These are phyloP conservation scores for Alnus glutinosa DNA, from an alignment of 306 rosid genomes.

Conservation along the genomic window DNA sequence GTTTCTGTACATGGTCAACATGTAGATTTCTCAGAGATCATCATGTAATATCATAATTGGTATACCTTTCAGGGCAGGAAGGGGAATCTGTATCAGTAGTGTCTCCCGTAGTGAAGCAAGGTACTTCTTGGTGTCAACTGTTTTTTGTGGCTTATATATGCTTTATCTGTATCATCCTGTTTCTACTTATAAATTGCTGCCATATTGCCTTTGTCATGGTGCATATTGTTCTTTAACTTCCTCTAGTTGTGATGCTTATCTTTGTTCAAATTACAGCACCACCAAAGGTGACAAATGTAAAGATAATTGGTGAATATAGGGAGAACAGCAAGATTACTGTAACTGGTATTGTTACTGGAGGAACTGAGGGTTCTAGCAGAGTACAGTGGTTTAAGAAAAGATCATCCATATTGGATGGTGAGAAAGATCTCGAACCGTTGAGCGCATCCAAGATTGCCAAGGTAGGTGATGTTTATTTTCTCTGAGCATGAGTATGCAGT, in stretches of 20 bases:
- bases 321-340: conserved; percentile 88
- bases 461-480: conserved; percentile 32
- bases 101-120: conserved; percentile 77
- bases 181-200: conserved; percentile 6
- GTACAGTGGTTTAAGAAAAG: conserved; percentile 96
- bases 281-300: conserved; percentile 71
- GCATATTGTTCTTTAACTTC: conserved; percentile 19
- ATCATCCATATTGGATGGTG: conserved; percentile 58
- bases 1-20: conserved; percentile 15
- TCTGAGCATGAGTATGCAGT: neutral
- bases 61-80: conserved; percentile 73
- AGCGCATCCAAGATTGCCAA: conserved; percentile 89
- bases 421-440: conserved; percentile 72
- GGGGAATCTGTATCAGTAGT: conserved; percentile 68
- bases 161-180: neutral
- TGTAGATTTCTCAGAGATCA: conserved; percentile 16
- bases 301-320: conserved; percentile 76
- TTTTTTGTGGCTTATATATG: conserved; percentile 21
- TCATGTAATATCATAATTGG: conserved; percentile 25
- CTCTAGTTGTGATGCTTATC: conserved; percentile 17
- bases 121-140: conserved; percentile 45
- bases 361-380: conserved; percentile 90
- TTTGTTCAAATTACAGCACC: conserved; percentile 71
- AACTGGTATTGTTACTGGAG: conserved; percentile 85
- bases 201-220: conserved; percentile 15